Conservation (phyloP, 257 asterid genomes). For the Gynochthodes officinalis region DNA sequence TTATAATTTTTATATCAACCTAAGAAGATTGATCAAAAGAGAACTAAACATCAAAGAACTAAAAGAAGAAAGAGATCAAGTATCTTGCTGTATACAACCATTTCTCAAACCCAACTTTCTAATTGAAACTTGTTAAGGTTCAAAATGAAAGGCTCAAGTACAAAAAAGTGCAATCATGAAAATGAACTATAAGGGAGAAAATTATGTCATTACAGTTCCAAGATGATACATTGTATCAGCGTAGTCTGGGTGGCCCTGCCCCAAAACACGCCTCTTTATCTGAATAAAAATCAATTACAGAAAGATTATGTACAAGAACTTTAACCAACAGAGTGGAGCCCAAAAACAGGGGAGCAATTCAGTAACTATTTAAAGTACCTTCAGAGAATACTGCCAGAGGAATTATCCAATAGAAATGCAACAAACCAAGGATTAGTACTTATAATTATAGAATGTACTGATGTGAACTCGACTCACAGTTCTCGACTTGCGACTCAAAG, state of each 20-base stretch:
- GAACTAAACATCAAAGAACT: not conserved
- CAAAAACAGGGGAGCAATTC: constrained; percentile 6
- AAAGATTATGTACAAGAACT: constrained; percentile 18
- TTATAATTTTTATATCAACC: not conserved
- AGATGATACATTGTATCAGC: constrained; percentile 93
- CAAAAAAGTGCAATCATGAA: not conserved
- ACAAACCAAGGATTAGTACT: constrained; percentile 15
- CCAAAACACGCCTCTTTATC: constrained; percentile 86
- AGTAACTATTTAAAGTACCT: constrained; percentile 52
- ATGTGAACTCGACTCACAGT: too few relatives aligned
- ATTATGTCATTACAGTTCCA: constrained; percentile 64
- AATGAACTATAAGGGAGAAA: not conserved
- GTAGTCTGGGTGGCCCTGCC: constrained; percentile 76
- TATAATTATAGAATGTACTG: not conserved
- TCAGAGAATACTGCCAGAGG: constrained; percentile 74
- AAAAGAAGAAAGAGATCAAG: not conserved
- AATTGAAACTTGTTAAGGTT: not conserved
- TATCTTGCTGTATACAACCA: not conserved
- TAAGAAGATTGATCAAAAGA: not conserved
- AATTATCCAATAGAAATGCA: constrained; percentile 13
- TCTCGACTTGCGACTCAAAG: too few relatives aligned
- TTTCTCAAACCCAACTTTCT: not conserved
- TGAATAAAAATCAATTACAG: constrained; percentile 31
- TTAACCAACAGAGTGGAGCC: constrained; percentile 16
- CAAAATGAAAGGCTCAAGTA: not conserved